These are phyloP conservation scores for Nematocida parisii DNA, from an alignment of 371 early-diverging fungal species.

Conservation along the genomic window DNA sequence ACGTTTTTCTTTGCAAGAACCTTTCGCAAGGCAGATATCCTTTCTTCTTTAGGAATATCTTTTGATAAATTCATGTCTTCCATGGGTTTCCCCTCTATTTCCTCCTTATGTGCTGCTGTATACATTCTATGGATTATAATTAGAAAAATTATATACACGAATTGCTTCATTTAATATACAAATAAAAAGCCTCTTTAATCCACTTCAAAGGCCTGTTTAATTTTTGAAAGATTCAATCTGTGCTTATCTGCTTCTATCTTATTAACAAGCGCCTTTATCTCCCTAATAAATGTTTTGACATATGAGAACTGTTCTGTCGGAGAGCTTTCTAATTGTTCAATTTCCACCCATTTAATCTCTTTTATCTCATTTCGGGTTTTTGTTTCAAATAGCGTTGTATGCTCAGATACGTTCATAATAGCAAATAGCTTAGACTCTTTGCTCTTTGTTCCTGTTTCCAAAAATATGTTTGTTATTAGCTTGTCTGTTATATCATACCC, in stretches of 20 bases:
- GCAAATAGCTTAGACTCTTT: conserved; percentile 82
- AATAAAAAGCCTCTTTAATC: background rate
- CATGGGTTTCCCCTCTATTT: background rate
- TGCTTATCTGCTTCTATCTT: conserved; percentile 30
- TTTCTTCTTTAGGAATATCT: background rate
- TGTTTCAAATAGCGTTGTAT: conserved; percentile 76
- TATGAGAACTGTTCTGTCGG: background rate
- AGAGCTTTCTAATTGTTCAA: conserved; percentile 8
- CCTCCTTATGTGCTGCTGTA: background rate
- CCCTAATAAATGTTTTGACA: conserved; percentile 41
- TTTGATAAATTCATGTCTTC: background rate
- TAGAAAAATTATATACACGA: conserved; percentile 16
- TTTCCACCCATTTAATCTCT: conserved; percentile 55
- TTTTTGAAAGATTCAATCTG: conserved; percentile 10
- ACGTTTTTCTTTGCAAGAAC: conserved; percentile 35
- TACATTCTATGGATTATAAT: conserved; percentile 7
- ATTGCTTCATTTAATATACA: background rate
- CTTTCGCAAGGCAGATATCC: background rate
- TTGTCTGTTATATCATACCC: conserved; percentile 82
- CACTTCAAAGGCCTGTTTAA: conserved; percentile 33
- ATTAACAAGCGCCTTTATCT: conserved; percentile 31
- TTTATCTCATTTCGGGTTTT: conserved; percentile 89
- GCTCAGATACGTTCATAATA: conserved; percentile 80
- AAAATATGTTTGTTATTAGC: conserved; percentile 67
- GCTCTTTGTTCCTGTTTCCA: conserved; percentile 68